Conservation (phyloP, 306 rosid species). For the Quercus agrifolia region DNA sequence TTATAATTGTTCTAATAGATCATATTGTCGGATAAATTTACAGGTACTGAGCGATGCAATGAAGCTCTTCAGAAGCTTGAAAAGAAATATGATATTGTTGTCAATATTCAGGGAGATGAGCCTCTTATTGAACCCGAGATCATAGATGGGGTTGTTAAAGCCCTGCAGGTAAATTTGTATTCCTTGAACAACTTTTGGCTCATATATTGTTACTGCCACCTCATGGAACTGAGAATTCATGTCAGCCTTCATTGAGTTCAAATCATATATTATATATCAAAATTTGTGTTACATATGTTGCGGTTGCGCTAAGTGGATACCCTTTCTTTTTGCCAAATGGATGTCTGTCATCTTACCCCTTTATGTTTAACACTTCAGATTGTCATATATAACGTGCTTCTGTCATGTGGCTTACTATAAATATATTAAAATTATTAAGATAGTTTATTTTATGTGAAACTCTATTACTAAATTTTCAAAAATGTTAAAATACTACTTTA, state of each 20-base stretch:
- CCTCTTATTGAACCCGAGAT: slow-evolving; percentile 95
- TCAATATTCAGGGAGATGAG: slow-evolving; percentile 97
- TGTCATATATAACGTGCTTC: no score
- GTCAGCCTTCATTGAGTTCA: not conserved
- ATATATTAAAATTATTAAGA: no score
- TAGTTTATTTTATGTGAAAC: no score
- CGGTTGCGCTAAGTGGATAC: no score
- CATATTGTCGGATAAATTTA: slow-evolving; percentile 9
- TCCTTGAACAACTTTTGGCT: not conserved
- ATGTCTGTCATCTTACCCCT: no score
- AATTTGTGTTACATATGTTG: no score
- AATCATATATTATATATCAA: no score
- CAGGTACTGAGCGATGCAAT: slow-evolving; percentile 92
- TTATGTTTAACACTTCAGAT: no score
- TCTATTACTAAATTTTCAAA: no score
- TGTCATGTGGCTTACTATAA: no score
- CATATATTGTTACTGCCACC: not conserved
- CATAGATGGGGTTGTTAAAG: slow-evolving; percentile 86
- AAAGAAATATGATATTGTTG: slow-evolving; percentile 82
- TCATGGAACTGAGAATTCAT: slow-evolving; percentile 1
- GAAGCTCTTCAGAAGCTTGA: slow-evolving; percentile 88
- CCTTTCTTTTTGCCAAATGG: no score
- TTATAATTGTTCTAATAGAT: not conserved
- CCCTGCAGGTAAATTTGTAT: slow-evolving; percentile 63
- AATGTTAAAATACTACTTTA: no score